phyloP scores from a whole-genome alignment of 2,329 filamentous ascomycete genomes.

The Penicillium sp. region DNA sequence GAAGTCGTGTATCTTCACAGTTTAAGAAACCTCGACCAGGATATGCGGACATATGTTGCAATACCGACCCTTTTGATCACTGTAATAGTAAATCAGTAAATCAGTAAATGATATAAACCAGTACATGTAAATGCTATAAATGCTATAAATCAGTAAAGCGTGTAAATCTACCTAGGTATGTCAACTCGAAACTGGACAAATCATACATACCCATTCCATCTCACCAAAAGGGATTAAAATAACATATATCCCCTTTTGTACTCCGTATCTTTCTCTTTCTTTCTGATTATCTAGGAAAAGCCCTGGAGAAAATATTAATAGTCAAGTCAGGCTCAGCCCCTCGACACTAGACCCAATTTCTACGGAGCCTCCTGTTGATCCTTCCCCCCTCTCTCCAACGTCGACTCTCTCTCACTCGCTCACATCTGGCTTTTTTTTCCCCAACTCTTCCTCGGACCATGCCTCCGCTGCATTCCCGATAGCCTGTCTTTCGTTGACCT shows the following conservation, averaged over 20 bases:
- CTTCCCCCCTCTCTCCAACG: conserved; percentile 10
- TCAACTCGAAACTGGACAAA: conserved; percentile 6
- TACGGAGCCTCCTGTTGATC: conserved; percentile 22
- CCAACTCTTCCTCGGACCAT: conserved; percentile 21
- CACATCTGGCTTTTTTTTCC: background rate
- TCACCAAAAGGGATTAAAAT: background rate
- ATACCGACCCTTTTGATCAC: background rate
- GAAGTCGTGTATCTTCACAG: background rate
- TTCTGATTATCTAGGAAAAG: background rate
- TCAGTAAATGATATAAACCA: background rate
- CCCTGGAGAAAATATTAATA: conserved; percentile 1
- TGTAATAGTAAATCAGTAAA: background rate
- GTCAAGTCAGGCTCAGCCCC: conserved; percentile 13
- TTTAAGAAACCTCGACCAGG: background rate
- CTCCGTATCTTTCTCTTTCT: background rate
- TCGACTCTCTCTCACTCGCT: conserved; percentile 1
- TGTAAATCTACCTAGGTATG: background rate
- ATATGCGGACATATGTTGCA: background rate
- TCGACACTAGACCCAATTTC: conserved; percentile 18
- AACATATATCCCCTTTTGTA: background rate
- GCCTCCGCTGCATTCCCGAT: conserved; percentile 26
- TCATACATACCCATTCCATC: background rate
- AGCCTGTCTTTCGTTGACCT: conserved; percentile 15
- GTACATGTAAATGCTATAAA: background rate
- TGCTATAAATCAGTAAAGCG: background rate